A percentile compares a stretch with the other conserved stretches of the same genome.
Evolutionary conservation across 495 filamentous ascomycete genomes (phyloP).

Genomic region (Apodospora peruviana): DNA sequence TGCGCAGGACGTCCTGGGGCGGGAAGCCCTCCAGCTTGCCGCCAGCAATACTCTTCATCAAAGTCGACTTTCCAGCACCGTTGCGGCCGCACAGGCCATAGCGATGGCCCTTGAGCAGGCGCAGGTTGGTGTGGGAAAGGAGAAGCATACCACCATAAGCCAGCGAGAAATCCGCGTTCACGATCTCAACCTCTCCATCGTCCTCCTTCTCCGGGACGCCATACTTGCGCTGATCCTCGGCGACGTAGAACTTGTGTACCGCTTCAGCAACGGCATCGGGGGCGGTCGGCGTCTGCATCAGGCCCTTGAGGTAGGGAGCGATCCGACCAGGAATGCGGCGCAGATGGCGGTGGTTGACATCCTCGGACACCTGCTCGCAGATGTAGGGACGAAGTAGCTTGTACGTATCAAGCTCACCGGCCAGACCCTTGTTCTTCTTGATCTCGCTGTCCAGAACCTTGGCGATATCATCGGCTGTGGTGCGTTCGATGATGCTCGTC

Average conservation of each 20-base stretch:
- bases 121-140: constrained; percentile 91
- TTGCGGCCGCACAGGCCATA: constrained; percentile 97
- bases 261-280: constrained; percentile 56
- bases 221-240: constrained; percentile 80
- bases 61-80: constrained; percentile 94
- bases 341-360: constrained; percentile 76
- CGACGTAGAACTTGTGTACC: constrained; percentile 65
- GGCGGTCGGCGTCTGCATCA: constrained; percentile 53
- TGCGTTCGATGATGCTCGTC: constrained; percentile 57
- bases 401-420: constrained; percentile 59
- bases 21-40: constrained; percentile 98
- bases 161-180: constrained; percentile 96
- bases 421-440: constrained; percentile 58
- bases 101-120: constrained; percentile 88
- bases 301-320: constrained; percentile 65
- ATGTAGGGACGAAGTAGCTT: constrained; percentile 68
- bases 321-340: constrained; percentile 62
- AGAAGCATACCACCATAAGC: constrained; percentile 98
- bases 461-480: constrained; percentile 70
- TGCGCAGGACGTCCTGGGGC: constrained; percentile 79
- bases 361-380: constrained; percentile 80
- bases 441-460: constrained; percentile 69
- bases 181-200: constrained; percentile 81
- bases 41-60: constrained; percentile 93
- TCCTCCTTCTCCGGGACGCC: constrained; percentile 80